Percentiles rank a stretch among this genome's conserved stretches.
Conservation (phyloP, 2,329 filamentous ascomycete species). For the Coniochaeta sp. region DNA sequence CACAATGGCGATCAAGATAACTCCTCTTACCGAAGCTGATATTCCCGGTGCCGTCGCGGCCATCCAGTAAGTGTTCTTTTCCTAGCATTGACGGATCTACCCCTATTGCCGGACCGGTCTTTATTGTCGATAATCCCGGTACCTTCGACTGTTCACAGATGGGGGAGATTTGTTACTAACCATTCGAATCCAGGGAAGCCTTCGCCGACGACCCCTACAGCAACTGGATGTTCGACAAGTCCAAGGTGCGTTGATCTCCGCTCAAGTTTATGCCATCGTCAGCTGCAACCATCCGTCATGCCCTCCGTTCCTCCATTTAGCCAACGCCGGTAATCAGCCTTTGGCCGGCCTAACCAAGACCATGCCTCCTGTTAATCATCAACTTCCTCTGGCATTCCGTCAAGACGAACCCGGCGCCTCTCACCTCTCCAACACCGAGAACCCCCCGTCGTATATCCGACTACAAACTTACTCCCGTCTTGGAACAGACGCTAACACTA, state of each 20-base stretch:
- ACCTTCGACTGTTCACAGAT: no score
- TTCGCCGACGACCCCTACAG: conserved; percentile 63
- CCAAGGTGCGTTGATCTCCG: conserved; percentile 34
- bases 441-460: not conserved
- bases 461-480: conserved; percentile 6
- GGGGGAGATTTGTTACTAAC: no score
- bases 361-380: no score
- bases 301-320: no score
- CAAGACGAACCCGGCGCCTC: no score
- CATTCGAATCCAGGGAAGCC: conserved; percentile 33
- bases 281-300: not conserved
- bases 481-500: not conserved
- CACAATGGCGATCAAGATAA: conserved; percentile 46
- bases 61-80: conserved; percentile 45
- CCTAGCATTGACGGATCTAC: not conserved
- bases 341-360: no score
- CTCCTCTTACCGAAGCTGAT: conserved; percentile 47
- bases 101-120: not conserved
- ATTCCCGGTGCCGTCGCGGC: conserved; percentile 58
- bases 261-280: not conserved
- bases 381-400: no score
- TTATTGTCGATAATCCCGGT: no score
- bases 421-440: not conserved
- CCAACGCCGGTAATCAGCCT: not conserved
- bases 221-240: conserved; percentile 55